phyloP scores from a whole-genome alignment of 495 filamentous ascomycete genomes.

The Aspergillus baeticus region DNA sequence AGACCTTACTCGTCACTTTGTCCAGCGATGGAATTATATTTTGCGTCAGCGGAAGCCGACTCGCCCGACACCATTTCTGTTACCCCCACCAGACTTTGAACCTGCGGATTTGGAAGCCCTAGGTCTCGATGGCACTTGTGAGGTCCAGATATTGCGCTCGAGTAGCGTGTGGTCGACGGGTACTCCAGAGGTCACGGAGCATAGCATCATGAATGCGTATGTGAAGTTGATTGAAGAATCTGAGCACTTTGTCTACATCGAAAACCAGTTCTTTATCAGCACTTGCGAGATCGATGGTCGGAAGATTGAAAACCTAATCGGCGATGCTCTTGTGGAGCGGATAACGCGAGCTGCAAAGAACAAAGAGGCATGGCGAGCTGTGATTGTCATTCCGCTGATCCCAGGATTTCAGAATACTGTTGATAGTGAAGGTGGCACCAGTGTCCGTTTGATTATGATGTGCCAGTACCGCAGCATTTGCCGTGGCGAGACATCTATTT shows the following conservation, averaged over 20 bases:
- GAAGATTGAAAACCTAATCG: slow-evolving; percentile 88
- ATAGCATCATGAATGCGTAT: slow-evolving; percentile 96
- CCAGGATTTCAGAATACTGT: slow-evolving; percentile 98
- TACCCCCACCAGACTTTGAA: slow-evolving; percentile 91
- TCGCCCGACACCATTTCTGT: slow-evolving; percentile 86
- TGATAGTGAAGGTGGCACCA: slow-evolving; percentile 88
- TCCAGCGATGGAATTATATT: slow-evolving; percentile 99
- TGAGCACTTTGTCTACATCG: slow-evolving; percentile 97
- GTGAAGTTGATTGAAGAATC: slow-evolving; percentile 91
- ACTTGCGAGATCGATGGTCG: slow-evolving; percentile 85
- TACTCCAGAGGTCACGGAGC: slow-evolving; percentile 75
- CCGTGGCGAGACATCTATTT: slow-evolving; percentile 89
- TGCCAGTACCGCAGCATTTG: slow-evolving; percentile 98
- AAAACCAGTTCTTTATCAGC: slow-evolving; percentile 99
- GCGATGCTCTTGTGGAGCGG: slow-evolving; percentile 90
- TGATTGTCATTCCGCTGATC: slow-evolving; percentile 93
- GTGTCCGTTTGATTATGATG: slow-evolving; percentile 93
- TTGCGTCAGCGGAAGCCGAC: slow-evolving; percentile 92
- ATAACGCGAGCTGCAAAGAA: slow-evolving; percentile 82
- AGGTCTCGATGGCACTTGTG: slow-evolving; percentile 88
- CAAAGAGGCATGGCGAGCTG: slow-evolving; percentile 88
- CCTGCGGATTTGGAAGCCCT: slow-evolving; percentile 80
- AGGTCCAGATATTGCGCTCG: slow-evolving; percentile 92
- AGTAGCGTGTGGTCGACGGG: slow-evolving; percentile 90
- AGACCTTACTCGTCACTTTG: slow-evolving; percentile 93